Base-by-base conservation (phyloP, 306 rosid species). In the Abrus precatorius region DNA sequence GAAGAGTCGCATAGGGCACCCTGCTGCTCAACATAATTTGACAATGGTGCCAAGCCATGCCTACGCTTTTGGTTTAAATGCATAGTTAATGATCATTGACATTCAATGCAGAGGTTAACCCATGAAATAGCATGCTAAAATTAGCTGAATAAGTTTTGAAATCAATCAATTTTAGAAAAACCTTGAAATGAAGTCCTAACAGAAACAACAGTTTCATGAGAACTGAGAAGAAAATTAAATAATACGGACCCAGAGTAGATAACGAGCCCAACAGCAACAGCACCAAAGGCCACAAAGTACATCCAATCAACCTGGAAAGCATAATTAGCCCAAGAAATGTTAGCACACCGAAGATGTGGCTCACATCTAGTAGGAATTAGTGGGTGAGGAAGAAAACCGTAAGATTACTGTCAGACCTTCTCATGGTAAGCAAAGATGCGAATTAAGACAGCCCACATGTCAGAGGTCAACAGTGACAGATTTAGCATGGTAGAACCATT, bases 401-500 rank as follows among this genome's bases (percentile, higher is more conserved):
- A 49, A 80, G 40, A 77, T 53, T 72, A 68, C 5, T 47, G 52
- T 47, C 85, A 57, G 67, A 95, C 99, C 97, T 93, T 93, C 82
- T 95, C 97, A 13, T 88, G 85, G 87, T 91, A 91, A n/a, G 97
- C 97, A 32, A 86, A 91, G 52, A 95, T 82, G 71, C 99, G 99
- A 84, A 95, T 95, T 71, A 95, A 62, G 66, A 91, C 94, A 1
- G 99, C 86, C 98, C 99, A 95, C 99, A 95, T 95, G 88, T 95
- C 99, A 9, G 99, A 95, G 72, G 99, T 95, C 63, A 95, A 86
- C 81, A 95, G 85, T 61, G 99, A 95, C 82, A 95, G 89, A 83
- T 95, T 95, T 52, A 95, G 89, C 99, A 95, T 95, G 62, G 99
- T 91, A 40, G 99, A 88, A 49, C 99, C 99, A 40, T 84, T 89